phyloP scores from a whole-genome alignment of 139 green algal species.

The Coelastrella sp. region DNA sequence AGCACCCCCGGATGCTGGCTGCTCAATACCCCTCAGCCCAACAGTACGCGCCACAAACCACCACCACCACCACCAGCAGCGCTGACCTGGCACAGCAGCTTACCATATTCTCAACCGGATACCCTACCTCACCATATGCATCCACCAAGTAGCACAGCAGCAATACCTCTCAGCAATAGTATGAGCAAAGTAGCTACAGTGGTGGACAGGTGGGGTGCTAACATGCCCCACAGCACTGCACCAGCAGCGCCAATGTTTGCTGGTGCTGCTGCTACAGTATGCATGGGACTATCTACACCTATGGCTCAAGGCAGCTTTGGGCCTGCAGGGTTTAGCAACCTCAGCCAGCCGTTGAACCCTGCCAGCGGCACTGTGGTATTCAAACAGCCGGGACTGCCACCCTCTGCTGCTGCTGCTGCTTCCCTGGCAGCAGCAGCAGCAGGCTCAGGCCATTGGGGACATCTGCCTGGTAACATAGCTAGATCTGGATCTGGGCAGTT shows the following conservation, averaged over 20 bases:
- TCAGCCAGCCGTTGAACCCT: background rate
- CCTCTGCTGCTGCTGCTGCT: background rate
- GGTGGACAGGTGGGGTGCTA: background rate
- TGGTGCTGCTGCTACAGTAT: background rate
- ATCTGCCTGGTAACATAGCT: background rate
- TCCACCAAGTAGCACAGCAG: background rate
- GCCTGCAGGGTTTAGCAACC: background rate
- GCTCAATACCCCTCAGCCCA: background rate
- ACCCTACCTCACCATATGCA: no score
- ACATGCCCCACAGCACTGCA: no score
- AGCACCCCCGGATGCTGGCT: background rate
- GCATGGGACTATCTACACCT: background rate
- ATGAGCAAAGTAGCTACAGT: background rate
- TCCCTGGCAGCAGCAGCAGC: background rate
- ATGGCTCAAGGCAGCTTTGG: background rate
- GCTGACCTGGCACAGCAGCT: background rate
- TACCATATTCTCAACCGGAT: background rate
- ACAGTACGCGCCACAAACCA: background rate
- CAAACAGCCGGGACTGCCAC: background rate
- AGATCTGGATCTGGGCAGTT: background rate
- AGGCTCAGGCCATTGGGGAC: background rate
- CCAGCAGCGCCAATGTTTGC: background rate
- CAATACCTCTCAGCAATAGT: background rate
- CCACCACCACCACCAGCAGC: background rate
- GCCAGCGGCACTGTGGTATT: background rate